Conservation (phyloP, 352 stramenopile genomes). For the Phytophthora meadii region DNA sequence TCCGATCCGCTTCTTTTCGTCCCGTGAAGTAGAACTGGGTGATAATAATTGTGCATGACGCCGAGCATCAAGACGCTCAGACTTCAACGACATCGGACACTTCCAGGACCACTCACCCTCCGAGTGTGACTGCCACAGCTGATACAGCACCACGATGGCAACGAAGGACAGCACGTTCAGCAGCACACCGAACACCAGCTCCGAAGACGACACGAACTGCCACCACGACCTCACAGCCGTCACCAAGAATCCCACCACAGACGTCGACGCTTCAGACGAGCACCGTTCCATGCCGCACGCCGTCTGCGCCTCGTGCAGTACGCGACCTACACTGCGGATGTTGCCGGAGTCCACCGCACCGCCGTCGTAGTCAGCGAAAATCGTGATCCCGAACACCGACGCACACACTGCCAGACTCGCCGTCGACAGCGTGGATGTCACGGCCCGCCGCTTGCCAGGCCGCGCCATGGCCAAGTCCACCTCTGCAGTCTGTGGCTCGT, state of each 20-base stretch:
- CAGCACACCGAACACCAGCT: slow-evolving; percentile 69
- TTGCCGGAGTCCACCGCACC: slow-evolving; percentile 39
- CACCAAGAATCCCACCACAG: slow-evolving; percentile 41
- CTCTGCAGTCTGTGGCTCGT: slow-evolving; percentile 22
- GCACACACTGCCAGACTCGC: slow-evolving; percentile 72
- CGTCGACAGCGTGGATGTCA: slow-evolving; percentile 54
- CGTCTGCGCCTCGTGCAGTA: slow-evolving; percentile 68
- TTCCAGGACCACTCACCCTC: slow-evolving; percentile 18
- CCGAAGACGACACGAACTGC: slow-evolving; percentile 62
- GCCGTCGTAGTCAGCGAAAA: slow-evolving; percentile 67
- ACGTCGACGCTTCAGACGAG: slow-evolving; percentile 28
- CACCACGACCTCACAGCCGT: slow-evolving; percentile 49
- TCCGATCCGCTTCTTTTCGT: slow-evolving; percentile 11
- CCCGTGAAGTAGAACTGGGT: neutral
- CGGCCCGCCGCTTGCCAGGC: slow-evolving; percentile 48
- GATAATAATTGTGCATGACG: slow-evolving; percentile 1
- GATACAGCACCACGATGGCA: slow-evolving; percentile 69
- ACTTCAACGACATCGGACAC: neutral
- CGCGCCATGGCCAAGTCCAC: slow-evolving; percentile 23
- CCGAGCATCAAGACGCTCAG: neutral
- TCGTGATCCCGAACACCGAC: slow-evolving; percentile 81
- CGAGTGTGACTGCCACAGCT: slow-evolving; percentile 53
- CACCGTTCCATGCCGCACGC: slow-evolving; percentile 40
- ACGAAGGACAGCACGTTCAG: slow-evolving; percentile 80
- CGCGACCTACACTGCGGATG: slow-evolving; percentile 61